Conservation (phyloP, 805 yeast species). For the Starmera caribaea region DNA sequence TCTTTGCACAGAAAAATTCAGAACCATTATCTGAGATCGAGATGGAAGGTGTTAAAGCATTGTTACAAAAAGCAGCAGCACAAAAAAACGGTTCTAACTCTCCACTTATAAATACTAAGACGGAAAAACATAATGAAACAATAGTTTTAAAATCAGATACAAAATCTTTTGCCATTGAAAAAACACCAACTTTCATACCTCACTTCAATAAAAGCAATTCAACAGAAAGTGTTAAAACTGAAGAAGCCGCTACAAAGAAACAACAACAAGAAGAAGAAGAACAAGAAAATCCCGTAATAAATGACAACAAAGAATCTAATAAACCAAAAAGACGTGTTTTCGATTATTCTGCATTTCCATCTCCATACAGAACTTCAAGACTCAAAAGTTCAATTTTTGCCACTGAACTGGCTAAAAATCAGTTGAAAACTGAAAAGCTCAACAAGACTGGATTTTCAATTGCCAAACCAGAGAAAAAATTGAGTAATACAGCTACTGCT, state of each 20-base stretch:
- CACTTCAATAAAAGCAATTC: conserved; percentile 15
- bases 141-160: conserved; percentile 3
- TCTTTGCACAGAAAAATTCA: conserved; percentile 68
- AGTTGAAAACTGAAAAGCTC: not conserved
- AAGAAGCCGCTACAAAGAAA: conserved; percentile 7
- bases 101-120: not conserved
- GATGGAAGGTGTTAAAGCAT: conserved; percentile 69
- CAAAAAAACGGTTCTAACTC: conserved; percentile 8
- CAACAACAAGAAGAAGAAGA: conserved; percentile 10
- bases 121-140: not conserved
- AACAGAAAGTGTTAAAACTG: conserved; percentile 8
- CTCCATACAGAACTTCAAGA: conserved; percentile 28
- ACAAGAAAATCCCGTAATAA: too few species aligned
- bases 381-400: conserved; percentile 9
- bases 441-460: not conserved
- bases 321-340: conserved; percentile 23
- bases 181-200: conserved; percentile 26
- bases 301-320: too few species aligned
- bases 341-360: conserved; percentile 27
- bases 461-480: conserved; percentile 14
- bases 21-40: conserved; percentile 66
- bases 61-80: conserved; percentile 33
- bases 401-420: not conserved
- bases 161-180: conserved; percentile 1
- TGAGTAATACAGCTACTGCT: conserved; percentile 41